Conservation (phyloP, 805 yeast species). For the Hanseniaspora meyeri region DNA sequence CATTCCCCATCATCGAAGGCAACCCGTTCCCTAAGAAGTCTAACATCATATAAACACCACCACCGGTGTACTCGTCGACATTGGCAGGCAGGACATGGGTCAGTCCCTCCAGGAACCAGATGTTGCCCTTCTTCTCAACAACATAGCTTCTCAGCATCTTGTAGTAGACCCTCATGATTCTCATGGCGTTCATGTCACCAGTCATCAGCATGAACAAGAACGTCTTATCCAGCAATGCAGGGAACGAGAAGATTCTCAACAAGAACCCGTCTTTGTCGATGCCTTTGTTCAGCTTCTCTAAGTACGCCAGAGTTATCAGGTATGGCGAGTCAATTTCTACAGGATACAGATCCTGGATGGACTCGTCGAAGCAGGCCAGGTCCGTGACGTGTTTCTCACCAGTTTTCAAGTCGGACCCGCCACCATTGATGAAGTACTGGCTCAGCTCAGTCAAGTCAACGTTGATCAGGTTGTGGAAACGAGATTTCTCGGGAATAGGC, state of each 20-base stretch:
- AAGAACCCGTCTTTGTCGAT: constrained; percentile 76
- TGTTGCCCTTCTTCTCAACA: constrained; percentile 73
- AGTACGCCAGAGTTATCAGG: constrained; percentile 70
- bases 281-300: constrained; percentile 73
- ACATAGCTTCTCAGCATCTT: constrained; percentile 69
- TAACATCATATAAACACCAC: constrained; percentile 86
- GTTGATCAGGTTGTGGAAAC: constrained; percentile 60
- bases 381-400: constrained; percentile 32
- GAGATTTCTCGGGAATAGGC: constrained; percentile 63
- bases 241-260: constrained; percentile 78
- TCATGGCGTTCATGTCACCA: constrained; percentile 78
- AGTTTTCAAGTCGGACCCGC: background rate
- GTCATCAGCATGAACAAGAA: constrained; percentile 66
- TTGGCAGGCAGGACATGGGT: constrained; percentile 80
- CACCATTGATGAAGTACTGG: constrained; percentile 32
- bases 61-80: constrained; percentile 82
- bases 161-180: constrained; percentile 83
- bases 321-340: constrained; percentile 75
- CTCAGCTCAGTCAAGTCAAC: constrained; percentile 85
- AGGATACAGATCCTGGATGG: constrained; percentile 76
- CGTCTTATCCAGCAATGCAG: constrained; percentile 75
- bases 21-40: constrained; percentile 67
- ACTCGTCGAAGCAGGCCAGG: constrained; percentile 72
- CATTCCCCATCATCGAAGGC: constrained; percentile 37
- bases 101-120: constrained; percentile 91